Base-by-base conservation (phyloP, 2,329 filamentous ascomycete genomes). In the Scleromitrula shiraiana region DNA sequence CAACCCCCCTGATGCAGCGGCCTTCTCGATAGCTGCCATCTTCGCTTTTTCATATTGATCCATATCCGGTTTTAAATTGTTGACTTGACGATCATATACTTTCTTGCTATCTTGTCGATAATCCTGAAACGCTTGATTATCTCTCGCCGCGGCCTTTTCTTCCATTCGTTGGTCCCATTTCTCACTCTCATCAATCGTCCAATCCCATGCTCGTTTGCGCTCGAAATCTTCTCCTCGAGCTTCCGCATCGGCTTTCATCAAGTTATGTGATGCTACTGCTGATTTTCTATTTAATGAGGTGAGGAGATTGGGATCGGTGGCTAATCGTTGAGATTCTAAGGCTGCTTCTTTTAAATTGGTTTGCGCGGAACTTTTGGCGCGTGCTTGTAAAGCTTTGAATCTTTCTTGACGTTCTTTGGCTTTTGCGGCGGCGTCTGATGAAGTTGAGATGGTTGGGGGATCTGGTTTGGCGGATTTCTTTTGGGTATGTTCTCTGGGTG, bases 171-270 rank as follows among this genome's bases (percentile, higher is more conserved):
- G 84, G 67, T 98, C 93, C 93, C 93, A 98, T 57, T 78, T 80
- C 70, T 96, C 93, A 58, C 82, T 86, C 69, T 98, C 93, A 55
- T 98, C 93, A 6, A 91, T 73, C 1, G 93, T 98, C 87, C 93
- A 98, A 70, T 97, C 93, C 93, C 93, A 98, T 1, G 93, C 93
- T 33, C 93, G 83, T 70, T 97, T 96, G 57, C 93, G 86, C 74
- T 98, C 93, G 63, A 97, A 98, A 66, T 97, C 93, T 47, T 87
- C 88, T 27, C 89, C 89, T 0, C 76, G 73, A 15, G 87, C 88
- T 65, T 90, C 87, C 2, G 89, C 83, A 60, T 96, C 89, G 4
- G 89, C 88, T 71, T 95, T 95, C 36, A 96, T 76, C 0, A 98
- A 79, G 63, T 97, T 98, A 66, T 96, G 88, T 5, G 85, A 82